A percentile compares a stretch with the other conserved stretches of the same genome.
Conservation (phyloP, 2,329 filamentous ascomycete species). For the Fusarium veterinarium region DNA sequence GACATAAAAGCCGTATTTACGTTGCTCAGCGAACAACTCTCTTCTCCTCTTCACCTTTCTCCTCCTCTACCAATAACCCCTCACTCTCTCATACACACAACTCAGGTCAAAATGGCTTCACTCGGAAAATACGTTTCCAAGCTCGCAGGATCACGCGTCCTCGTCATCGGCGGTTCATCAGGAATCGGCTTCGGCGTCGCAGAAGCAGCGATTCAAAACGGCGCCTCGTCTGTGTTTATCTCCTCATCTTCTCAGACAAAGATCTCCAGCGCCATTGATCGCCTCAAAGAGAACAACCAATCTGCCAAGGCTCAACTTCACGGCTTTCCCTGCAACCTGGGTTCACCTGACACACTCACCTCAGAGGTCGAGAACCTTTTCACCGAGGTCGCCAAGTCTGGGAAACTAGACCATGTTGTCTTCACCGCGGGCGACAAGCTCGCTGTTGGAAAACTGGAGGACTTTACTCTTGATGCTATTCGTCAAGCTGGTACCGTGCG, state of each 20-base stretch:
- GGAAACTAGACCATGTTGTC: slow-evolving; percentile 35
- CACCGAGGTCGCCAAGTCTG: slow-evolving; percentile 20
- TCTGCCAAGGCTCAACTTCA: slow-evolving; percentile 28
- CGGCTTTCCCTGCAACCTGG: slow-evolving; percentile 33
- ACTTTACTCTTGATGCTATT: slow-evolving; percentile 20
- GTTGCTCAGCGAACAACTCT: not conserved
- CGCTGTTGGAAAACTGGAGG: slow-evolving; percentile 25
- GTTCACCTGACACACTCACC: slow-evolving; percentile 17
- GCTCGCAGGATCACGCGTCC: slow-evolving; percentile 36
- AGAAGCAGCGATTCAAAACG: slow-evolving; percentile 31
- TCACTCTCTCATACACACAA: too few relatives aligned
- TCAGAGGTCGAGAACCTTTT: slow-evolving; percentile 28
- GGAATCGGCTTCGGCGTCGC: slow-evolving; percentile 40
- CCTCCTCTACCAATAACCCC: too few relatives aligned
- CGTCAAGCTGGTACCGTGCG: slow-evolving; percentile 33
- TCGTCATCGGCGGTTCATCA: slow-evolving; percentile 39
- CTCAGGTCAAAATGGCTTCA: slow-evolving; percentile 22
- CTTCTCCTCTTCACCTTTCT: not conserved
- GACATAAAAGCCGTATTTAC: slow-evolving; percentile 11
- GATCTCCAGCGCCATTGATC: slow-evolving; percentile 21
- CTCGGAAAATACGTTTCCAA: slow-evolving; percentile 34
- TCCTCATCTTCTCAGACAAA: slow-evolving; percentile 26
- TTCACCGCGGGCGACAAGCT: slow-evolving; percentile 35
- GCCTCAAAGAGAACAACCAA: slow-evolving; percentile 23
- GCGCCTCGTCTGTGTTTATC: slow-evolving; percentile 29